These are phyloP conservation scores for Pseudozyma sp. DNA, from an alignment of 1,284 basidiomycete species.

Conservation along the genomic window DNA sequence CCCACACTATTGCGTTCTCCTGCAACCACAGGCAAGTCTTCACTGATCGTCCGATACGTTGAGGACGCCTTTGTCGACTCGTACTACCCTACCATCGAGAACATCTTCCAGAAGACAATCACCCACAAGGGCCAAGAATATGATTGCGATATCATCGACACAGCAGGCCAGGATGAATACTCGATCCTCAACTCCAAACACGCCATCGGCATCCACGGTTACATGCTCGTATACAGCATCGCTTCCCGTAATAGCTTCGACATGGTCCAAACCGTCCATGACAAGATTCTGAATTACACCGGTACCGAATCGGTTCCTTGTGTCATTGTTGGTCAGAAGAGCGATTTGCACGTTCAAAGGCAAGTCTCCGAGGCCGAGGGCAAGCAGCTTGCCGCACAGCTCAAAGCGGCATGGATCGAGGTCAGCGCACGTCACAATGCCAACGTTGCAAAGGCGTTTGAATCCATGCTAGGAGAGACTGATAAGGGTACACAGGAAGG, in stretches of 20 bases:
- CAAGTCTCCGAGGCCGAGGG: slow-evolving; percentile 67
- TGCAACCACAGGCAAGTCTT: slow-evolving; percentile 87
- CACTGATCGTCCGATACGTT: slow-evolving; percentile 72
- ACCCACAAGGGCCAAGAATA: slow-evolving; percentile 86
- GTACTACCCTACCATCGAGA: slow-evolving; percentile 96
- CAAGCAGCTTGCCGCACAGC: slow-evolving; percentile 60
- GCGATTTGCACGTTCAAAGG: slow-evolving; percentile 81
- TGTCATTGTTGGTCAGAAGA: slow-evolving; percentile 96
- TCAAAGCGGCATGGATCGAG: slow-evolving; percentile 67
- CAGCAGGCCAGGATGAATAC: slow-evolving; percentile 93
- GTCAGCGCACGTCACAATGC: slow-evolving; percentile 66
- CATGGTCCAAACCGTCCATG: slow-evolving; percentile 93
- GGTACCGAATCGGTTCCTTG: slow-evolving; percentile 90
- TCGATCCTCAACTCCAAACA: slow-evolving; percentile 84
- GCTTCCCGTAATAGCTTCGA: slow-evolving; percentile 91
- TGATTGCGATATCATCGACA: slow-evolving; percentile 97
- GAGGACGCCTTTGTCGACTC: slow-evolving; percentile 75
- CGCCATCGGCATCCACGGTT: slow-evolving; percentile 84
- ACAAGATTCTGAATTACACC: slow-evolving; percentile 96
- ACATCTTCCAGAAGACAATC: slow-evolving; percentile 85
- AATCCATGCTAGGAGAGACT: slow-evolving; percentile 65
- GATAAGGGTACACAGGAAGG: slow-evolving; percentile 58
- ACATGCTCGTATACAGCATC: slow-evolving; percentile 93
- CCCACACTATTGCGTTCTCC: too few relatives aligned
- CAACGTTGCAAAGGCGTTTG: slow-evolving; percentile 67